Percentiles rank a stretch among this genome's conserved stretches.
phyloP scores from a whole-genome alignment of 2,329 filamentous ascomycete species.

The Epichloe amarillans region DNA sequence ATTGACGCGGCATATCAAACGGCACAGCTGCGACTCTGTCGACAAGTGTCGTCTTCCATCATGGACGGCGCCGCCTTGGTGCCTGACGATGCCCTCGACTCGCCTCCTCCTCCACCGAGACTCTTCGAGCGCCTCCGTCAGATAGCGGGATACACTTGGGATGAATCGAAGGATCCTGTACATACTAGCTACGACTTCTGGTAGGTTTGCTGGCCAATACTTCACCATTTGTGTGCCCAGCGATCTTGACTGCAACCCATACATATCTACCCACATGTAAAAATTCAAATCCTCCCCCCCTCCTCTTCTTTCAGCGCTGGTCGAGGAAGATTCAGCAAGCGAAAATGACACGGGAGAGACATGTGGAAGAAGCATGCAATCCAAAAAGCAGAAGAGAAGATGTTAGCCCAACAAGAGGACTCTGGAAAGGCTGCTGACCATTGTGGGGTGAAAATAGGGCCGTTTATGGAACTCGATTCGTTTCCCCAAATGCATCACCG shows the following conservation, averaged over 20 bases:
- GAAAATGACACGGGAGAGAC: background rate
- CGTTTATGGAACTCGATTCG: slow-evolving; percentile 49
- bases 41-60: slow-evolving; percentile 11
- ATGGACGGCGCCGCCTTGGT: slow-evolving; percentile 39
- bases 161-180: slow-evolving; percentile 44
- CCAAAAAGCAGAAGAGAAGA: background rate
- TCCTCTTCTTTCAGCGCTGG: too few species aligned
- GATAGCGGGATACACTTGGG: slow-evolving; percentile 64
- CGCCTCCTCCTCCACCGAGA: slow-evolving; percentile 52
- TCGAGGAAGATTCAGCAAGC: too few species aligned
- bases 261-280: background rate
- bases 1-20: background rate
- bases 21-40: slow-evolving; percentile 3
- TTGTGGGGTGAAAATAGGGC: slow-evolving; percentile 32
- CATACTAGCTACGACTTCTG: slow-evolving; percentile 80
- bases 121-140: slow-evolving; percentile 62
- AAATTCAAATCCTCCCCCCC: too few species aligned
- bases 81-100: slow-evolving; percentile 44
- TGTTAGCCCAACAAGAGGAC: background rate
- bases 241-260: background rate
- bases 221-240: too few species aligned
- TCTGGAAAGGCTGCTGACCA: background rate
- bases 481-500: slow-evolving; percentile 34
- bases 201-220: slow-evolving; percentile 26
- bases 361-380: background rate